Evolutionary conservation across 768 basidiomycete genomes (phyloP), one percentile per base, ranked within the genome.

Genomic region (Tephrocybe sp.): DNA sequence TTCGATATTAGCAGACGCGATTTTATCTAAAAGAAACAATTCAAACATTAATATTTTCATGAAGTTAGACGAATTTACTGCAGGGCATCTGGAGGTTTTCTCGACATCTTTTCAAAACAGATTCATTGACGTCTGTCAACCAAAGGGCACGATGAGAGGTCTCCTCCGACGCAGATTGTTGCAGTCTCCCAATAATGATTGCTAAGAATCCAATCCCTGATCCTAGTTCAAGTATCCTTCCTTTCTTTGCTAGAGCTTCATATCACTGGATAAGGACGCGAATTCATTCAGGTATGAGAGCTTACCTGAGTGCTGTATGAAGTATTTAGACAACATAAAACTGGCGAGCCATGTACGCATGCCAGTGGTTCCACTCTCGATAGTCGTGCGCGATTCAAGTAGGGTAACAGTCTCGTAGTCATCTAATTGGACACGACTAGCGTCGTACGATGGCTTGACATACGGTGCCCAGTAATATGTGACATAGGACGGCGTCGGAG

Each of bases 271-370:
- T 6, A 36, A 1, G 6, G 13, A 6, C 34, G 20, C 9, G 17
- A 9, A 7, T 14, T 23, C 4, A 30, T 42, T 46, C 5, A 17
- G 1, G 31, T 33, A 20, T 17, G 14, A 13, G 16, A 7, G 8
- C 63, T 57, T 66, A 87, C 89, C 76, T 64, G 82, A 70, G 60
- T 85, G 71, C 8, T 59, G 52, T 16, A 81, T 74, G 19, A 92
- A 69, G 59, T 82, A 84, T 42, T 84, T 76, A 0, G 82, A 80
- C 16, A 92, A 70, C 26, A 78, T 69, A 39, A 85, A 77, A 56
- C 87, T 85, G 5, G 90, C 87, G 23, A 75, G 71, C 90, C 90
- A 92, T 6, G 89, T 92, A 48, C 86, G 75, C 42, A 92, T 66
- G 11, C 90, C 89, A 1, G 89, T 92, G 0, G 88, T 92, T 0